Conservation (phyloP, 768 basidiomycete species). For the Podaxis carcinomalis region DNA sequence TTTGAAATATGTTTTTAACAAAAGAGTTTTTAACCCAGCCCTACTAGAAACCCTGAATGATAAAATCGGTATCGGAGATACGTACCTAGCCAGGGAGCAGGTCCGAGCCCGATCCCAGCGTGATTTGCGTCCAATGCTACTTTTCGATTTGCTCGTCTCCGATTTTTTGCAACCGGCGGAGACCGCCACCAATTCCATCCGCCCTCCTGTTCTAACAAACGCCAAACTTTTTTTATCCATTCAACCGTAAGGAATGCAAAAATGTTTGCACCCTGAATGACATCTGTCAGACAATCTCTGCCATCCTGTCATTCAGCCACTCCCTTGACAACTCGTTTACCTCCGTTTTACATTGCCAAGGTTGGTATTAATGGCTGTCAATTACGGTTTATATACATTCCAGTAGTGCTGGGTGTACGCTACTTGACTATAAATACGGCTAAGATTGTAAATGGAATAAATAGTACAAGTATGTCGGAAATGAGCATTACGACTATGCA, state of each 20-base stretch:
- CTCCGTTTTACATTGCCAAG: not conserved
- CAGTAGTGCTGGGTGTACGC: not conserved
- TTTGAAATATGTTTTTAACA: no score
- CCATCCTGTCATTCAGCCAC: not conserved
- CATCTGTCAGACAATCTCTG: not conserved
- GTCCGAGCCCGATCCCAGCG: not conserved
- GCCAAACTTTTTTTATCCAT: not conserved
- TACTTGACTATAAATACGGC: constrained; percentile 6
- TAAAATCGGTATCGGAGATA: not conserved
- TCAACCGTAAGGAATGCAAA: constrained; percentile 26
- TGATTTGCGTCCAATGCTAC: not conserved
- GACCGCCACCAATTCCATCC: constrained; percentile 16
- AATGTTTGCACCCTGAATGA: not conserved
- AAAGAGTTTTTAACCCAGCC: no score
- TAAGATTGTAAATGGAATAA: not conserved
- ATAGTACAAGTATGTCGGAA: not conserved
- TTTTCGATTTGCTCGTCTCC: constrained; percentile 74
- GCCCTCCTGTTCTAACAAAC: not conserved
- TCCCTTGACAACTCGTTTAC: constrained; percentile 3
- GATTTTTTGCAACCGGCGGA: constrained; percentile 29
- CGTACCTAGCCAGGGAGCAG: not conserved
- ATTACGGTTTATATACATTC: not conserved
- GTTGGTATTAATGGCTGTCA: not conserved
- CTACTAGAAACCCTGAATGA: not conserved
- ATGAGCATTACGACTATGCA: not conserved